phyloP scores from a whole-genome alignment of 1,139 yeast species.

The Suhomyces bokatorum region DNA sequence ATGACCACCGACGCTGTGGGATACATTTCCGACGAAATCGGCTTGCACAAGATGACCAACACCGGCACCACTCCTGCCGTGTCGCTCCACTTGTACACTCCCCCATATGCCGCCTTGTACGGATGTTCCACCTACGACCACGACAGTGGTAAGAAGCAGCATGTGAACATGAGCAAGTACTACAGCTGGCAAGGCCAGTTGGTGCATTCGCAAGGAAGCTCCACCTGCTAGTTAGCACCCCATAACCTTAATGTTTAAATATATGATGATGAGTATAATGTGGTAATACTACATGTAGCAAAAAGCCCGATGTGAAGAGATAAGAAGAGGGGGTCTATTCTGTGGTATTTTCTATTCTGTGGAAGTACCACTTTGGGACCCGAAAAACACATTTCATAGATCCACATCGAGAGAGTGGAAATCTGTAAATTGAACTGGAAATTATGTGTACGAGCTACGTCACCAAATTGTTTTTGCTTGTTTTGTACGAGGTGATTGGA shows the following conservation, averaged over 20 bases:
- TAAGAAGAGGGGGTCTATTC: too few species aligned
- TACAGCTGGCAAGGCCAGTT: constrained; percentile 62
- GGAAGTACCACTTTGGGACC: too few species aligned
- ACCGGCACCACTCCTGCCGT: constrained; percentile 53
- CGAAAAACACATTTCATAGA: too few species aligned
- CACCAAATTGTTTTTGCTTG: too few species aligned
- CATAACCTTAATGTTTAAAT: neutral
- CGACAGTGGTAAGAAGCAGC: constrained; percentile 51
- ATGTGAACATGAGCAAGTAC: constrained; percentile 61
- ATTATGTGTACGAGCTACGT: too few species aligned
- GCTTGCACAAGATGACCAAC: constrained; percentile 66
- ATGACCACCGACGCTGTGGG: constrained; percentile 54
- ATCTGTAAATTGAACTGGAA: too few species aligned
- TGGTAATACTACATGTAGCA: too few species aligned
- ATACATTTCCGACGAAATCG: constrained; percentile 66
- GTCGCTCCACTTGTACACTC: constrained; percentile 72
- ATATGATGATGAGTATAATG: neutral
- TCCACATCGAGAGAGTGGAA: too few species aligned
- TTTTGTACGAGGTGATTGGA: too few species aligned
- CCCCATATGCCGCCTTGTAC: constrained; percentile 70
- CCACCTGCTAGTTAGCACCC: constrained; percentile 27
- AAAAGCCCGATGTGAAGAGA: too few species aligned
- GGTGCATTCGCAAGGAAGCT: constrained; percentile 30
- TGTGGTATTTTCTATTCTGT: too few species aligned
- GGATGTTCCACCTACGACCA: constrained; percentile 67